These are phyloP conservation scores for Fusarium newnesense DNA, from an alignment of 2,329 filamentous ascomycete genomes.

Conservation along the genomic window DNA sequence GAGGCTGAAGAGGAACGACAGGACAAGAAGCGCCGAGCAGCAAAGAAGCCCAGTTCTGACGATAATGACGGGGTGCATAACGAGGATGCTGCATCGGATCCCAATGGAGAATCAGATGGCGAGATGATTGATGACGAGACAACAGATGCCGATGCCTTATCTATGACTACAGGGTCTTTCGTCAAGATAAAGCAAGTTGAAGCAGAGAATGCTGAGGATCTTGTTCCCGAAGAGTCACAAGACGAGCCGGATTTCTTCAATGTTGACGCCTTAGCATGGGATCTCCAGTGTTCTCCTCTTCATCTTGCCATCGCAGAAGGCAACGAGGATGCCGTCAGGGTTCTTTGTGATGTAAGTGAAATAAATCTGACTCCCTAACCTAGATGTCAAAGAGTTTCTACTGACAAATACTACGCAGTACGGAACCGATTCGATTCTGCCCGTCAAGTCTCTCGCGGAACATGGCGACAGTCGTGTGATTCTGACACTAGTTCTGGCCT, in stretches of 20 bases:
- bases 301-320: constrained; percentile 83
- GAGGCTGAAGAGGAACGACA: constrained; percentile 70
- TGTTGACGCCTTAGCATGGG: constrained; percentile 83
- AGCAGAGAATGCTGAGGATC: constrained; percentile 46
- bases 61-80: neutral
- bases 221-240: constrained; percentile 63
- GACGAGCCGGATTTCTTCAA: constrained; percentile 84
- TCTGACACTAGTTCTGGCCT: constrained; percentile 74
- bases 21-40: constrained; percentile 58
- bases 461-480: constrained; percentile 68
- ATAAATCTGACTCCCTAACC: neutral
- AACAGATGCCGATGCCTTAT: constrained; percentile 55
- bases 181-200: constrained; percentile 69
- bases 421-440: constrained; percentile 80
- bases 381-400: neutral
- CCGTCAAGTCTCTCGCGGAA: constrained; percentile 72
- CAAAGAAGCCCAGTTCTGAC: constrained; percentile 27
- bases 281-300: constrained; percentile 76
- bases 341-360: constrained; percentile 68
- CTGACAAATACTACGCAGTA: constrained; percentile 60
- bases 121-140: constrained; percentile 59
- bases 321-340: constrained; percentile 73
- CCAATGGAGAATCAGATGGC: constrained; percentile 52
- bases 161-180: constrained; percentile 76
- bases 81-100: constrained; percentile 13